Percentiles rank a stretch among this genome's conserved stretches.
Conservation (phyloP, 2,329 filamentous ascomycete genomes). For the Alternaria arbusti region DNA sequence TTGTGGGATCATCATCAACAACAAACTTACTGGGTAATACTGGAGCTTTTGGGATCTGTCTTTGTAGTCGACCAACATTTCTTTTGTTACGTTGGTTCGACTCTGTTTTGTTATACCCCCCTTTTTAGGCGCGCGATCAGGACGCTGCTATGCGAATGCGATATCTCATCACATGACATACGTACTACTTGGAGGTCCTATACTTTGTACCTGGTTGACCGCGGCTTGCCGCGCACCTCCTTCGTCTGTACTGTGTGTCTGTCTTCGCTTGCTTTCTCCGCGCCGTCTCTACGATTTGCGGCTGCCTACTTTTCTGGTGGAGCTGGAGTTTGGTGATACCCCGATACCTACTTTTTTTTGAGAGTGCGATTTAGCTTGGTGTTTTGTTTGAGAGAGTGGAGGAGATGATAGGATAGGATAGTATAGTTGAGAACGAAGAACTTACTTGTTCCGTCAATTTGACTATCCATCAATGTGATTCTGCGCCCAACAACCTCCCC, state of each 20-base stretch:
- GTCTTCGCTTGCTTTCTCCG: slow-evolving; percentile 10
- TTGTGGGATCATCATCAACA: slow-evolving; percentile 7
- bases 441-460: not conserved
- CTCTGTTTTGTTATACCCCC: not conserved
- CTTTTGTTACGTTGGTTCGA: slow-evolving; percentile 3
- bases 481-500: too few species aligned
- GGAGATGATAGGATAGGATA: not conserved
- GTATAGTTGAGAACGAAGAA: not conserved
- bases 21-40: slow-evolving; percentile 5
- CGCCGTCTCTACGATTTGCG: not conserved
- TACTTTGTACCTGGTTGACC: not conserved
- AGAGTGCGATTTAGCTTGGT: not conserved
- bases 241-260: not conserved
- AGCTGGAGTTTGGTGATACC: slow-evolving; percentile 52
- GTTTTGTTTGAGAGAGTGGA: not conserved
- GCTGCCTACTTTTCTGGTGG: slow-evolving; percentile 43
- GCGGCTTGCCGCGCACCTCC: slow-evolving; percentile 11
- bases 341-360: slow-evolving; percentile 25
- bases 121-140: slow-evolving; percentile 10
- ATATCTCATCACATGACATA: not conserved
- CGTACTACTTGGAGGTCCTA: not conserved
- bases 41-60: not conserved
- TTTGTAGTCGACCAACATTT: slow-evolving; percentile 12
- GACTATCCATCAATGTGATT: too few species aligned
- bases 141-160: slow-evolving; percentile 21